A percentile compares a stretch with the other conserved stretches of the same genome.
phyloP scores from a whole-genome alignment of 2,329 filamentous ascomycete genomes.

The Aspergillus sp. region DNA sequence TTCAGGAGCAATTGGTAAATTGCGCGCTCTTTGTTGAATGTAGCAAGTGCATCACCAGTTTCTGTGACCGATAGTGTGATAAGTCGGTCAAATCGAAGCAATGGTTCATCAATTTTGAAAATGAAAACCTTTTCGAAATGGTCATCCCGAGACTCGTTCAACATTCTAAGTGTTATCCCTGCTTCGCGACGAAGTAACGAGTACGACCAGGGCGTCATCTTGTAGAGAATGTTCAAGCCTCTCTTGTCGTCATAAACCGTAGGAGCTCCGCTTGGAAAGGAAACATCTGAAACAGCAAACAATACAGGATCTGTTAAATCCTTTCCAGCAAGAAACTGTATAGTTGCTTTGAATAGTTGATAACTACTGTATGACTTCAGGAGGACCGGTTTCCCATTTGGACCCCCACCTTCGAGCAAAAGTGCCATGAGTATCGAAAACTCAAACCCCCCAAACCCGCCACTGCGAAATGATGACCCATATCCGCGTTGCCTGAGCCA shows the following conservation, averaged over 20 bases:
- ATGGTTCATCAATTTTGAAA: slow-evolving; percentile 51
- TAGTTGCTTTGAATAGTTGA: slow-evolving; percentile 87
- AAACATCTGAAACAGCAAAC: slow-evolving; percentile 28
- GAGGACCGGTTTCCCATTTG: slow-evolving; percentile 69
- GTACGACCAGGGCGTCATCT: slow-evolving; percentile 87
- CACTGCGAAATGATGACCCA: slow-evolving; percentile 64
- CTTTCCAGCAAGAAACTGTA: slow-evolving; percentile 80
- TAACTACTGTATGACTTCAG: slow-evolving; percentile 83
- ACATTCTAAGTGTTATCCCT: slow-evolving; percentile 68
- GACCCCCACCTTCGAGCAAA: slow-evolving; percentile 73
- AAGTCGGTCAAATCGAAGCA: slow-evolving; percentile 57
- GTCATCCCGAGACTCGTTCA: slow-evolving; percentile 71
- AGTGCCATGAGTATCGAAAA: slow-evolving; percentile 81
- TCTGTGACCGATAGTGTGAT: slow-evolving; percentile 36
- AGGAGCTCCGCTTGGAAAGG: slow-evolving; percentile 54
- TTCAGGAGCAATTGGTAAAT: slow-evolving; percentile 65
- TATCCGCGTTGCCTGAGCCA: slow-evolving; percentile 92
- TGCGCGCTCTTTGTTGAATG: slow-evolving; percentile 30
- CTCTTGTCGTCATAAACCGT: slow-evolving; percentile 75
- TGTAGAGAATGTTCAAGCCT: slow-evolving; percentile 80
- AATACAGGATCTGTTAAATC: slow-evolving; percentile 71
- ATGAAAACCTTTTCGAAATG: slow-evolving; percentile 88
- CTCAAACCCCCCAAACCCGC: slow-evolving; percentile 92
- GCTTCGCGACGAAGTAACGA: slow-evolving; percentile 71
- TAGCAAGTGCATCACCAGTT: slow-evolving; percentile 26